Conservation (phyloP, 2,329 filamentous ascomycete genomes). For the Pseudocercospora crystallina region DNA sequence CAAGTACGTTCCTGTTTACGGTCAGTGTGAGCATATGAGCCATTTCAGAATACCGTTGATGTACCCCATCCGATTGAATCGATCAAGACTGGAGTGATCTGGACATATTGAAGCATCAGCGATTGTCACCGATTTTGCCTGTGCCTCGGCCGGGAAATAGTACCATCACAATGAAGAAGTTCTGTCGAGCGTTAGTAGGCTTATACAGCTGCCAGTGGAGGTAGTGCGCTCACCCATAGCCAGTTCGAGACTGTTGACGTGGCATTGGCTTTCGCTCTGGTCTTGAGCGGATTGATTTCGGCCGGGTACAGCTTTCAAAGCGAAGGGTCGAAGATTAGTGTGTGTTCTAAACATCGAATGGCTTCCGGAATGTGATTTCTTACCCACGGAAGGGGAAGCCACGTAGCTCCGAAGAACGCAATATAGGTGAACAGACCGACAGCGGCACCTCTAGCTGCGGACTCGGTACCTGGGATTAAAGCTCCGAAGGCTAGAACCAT, state of each 20-base stretch:
- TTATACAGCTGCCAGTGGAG: not conserved
- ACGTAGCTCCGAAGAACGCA: slow-evolving; percentile 64
- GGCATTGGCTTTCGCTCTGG: slow-evolving; percentile 55
- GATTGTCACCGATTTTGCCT: no score
- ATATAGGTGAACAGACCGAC: slow-evolving; percentile 70
- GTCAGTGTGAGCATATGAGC: no score
- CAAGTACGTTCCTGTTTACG: slow-evolving; percentile 21
- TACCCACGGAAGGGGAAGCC: slow-evolving; percentile 32
- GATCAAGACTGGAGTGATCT: slow-evolving; percentile 47
- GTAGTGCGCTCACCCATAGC: slow-evolving; percentile 5
- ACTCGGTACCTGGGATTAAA: slow-evolving; percentile 38
- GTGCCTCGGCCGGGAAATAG: no score
- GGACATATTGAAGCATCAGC: no score
- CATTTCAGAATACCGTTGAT: slow-evolving; percentile 20
- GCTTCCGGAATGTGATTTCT: no score
- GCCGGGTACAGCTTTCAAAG: slow-evolving; percentile 27
- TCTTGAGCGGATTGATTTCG: slow-evolving; percentile 47
- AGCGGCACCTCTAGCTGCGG: slow-evolving; percentile 48
- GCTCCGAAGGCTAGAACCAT: slow-evolving; percentile 51
- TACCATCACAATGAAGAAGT: slow-evolving; percentile 39
- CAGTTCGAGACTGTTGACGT: slow-evolving; percentile 53
- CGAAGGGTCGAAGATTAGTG: no score
- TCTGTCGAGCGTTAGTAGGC: slow-evolving; percentile 41
- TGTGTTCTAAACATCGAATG: no score
- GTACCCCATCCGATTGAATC: slow-evolving; percentile 49